Conservation (phyloP, 495 filamentous ascomycete species). For the Neurospora sp. region DNA sequence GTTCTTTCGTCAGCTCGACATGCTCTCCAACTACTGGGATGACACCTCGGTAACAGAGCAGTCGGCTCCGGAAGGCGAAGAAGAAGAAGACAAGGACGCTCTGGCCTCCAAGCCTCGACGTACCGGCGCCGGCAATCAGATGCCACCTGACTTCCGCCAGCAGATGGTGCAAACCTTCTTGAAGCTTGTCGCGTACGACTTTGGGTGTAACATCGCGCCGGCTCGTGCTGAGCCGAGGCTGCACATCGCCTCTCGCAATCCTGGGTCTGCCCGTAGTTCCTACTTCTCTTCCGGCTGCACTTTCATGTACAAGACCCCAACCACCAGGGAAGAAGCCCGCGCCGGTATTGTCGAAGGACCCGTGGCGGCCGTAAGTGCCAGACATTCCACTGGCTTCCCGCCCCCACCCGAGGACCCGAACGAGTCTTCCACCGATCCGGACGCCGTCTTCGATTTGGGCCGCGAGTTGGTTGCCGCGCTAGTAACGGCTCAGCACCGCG, state of each 20-base stretch:
- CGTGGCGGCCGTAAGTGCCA: conserved; percentile 49
- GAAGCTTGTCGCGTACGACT: conserved; percentile 71
- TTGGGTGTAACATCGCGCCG: conserved; percentile 59
- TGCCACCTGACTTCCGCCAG: conserved; percentile 67
- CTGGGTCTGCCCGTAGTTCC: conserved; percentile 23
- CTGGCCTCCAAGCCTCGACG: conserved; percentile 26
- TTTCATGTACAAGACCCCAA: conserved; percentile 57
- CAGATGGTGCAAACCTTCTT: conserved; percentile 61
- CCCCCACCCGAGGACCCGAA: conserved; percentile 1
- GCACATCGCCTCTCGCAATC: conserved; percentile 32
- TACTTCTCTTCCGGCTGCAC: conserved; percentile 42
- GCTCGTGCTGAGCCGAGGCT: conserved; percentile 55
- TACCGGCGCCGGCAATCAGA: conserved; percentile 51
- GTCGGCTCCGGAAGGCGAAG: conserved; percentile 1
- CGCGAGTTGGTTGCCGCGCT: conserved; percentile 66
- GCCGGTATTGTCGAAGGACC: conserved; percentile 70
- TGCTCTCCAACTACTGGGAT: conserved; percentile 41
- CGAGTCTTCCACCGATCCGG: conserved; percentile 16
- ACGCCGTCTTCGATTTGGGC: conserved; percentile 56
- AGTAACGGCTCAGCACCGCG: conserved; percentile 71
- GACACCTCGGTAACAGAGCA: conserved; percentile 34
- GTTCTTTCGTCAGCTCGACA: conserved; percentile 45
- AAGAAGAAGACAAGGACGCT: conserved; percentile 10
- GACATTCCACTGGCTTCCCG: conserved; percentile 41
- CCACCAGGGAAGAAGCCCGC: conserved; percentile 57